phyloP scores from a whole-genome alignment of 139 green algal genomes.

The Monoraphidium neglectum region DNA sequence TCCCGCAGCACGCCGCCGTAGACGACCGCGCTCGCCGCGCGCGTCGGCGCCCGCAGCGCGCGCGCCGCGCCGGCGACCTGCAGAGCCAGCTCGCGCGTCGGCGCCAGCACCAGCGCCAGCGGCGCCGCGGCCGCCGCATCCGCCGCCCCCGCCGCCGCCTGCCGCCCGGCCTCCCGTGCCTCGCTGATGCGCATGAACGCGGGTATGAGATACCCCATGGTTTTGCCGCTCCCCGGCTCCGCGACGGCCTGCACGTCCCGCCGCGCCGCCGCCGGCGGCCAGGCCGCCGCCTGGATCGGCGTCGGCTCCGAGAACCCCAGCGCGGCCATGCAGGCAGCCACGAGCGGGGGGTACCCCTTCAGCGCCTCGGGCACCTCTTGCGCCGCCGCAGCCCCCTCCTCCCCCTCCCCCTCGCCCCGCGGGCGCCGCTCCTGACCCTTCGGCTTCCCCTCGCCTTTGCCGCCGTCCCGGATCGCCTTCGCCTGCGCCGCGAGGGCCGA shows the following conservation, averaged over 20 bases:
- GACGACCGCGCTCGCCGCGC: slow-evolving; percentile 46
- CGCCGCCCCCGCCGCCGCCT: slow-evolving; percentile 12
- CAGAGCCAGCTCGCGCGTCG: slow-evolving; percentile 83
- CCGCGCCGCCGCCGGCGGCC: slow-evolving; percentile 29
- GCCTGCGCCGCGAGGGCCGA: slow-evolving; percentile 1
- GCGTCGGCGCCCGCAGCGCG: slow-evolving; percentile 33
- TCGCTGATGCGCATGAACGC: slow-evolving; percentile 33
- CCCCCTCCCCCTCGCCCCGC: not conserved
- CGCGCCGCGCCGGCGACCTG: slow-evolving; percentile 56
- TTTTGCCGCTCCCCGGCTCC: slow-evolving; percentile 85
- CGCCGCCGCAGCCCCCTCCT: not conserved
- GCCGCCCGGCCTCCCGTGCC: not conserved
- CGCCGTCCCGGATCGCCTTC: not conserved
- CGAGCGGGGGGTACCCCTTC: slow-evolving; percentile 32
- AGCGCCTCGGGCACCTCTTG: slow-evolving; percentile 17
- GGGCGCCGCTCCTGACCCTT: not conserved
- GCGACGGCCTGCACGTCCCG: slow-evolving; percentile 62
- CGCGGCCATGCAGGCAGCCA: slow-evolving; percentile 63
- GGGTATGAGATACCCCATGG: slow-evolving; percentile 81
- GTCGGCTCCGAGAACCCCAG: slow-evolving; percentile 69
- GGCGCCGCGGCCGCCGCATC: slow-evolving; percentile 33
- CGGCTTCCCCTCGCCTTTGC: not conserved
- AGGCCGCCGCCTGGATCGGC: slow-evolving; percentile 61
- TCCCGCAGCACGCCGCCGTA: slow-evolving; percentile 70
- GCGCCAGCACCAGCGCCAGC: slow-evolving; percentile 65